Conservation (phyloP, 352 stramenopile genomes). For the Pythium chondricola region DNA sequence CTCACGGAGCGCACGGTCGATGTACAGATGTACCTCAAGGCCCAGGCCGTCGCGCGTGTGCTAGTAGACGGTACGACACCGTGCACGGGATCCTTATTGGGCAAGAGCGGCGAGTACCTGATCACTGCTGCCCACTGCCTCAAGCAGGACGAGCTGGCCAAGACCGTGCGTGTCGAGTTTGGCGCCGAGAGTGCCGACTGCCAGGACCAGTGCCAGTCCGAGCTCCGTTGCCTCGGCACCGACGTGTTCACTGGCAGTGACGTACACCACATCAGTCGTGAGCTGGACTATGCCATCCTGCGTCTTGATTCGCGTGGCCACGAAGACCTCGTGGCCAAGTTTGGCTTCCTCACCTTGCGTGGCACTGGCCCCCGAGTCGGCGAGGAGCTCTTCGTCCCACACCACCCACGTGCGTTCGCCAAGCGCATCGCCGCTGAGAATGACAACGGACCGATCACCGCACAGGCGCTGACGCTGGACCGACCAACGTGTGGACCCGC, state of each 20-base stretch:
- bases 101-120: slow-evolving; percentile 17
- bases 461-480: slow-evolving; percentile 6
- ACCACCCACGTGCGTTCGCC: slow-evolving; percentile 18
- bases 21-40: slow-evolving; percentile 17
- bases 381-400: slow-evolving; percentile 23
- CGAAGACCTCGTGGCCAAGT: slow-evolving; percentile 12
- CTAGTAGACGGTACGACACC: slow-evolving; percentile 22
- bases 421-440: slow-evolving; percentile 13
- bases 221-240: slow-evolving; percentile 14
- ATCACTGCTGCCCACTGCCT: slow-evolving; percentile 27
- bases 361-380: neutral
- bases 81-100: slow-evolving; percentile 17
- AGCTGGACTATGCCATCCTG: slow-evolving; percentile 25
- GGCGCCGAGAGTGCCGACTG: slow-evolving; percentile 20
- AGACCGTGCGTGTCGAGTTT: slow-evolving; percentile 18
- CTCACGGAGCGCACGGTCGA: slow-evolving; percentile 8
- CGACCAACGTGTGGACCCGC: neutral
- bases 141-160: slow-evolving; percentile 7
- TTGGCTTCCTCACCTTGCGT: slow-evolving; percentile 18
- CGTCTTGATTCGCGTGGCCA: slow-evolving; percentile 11
- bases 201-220: slow-evolving; percentile 14
- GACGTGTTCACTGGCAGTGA: slow-evolving; percentile 17
- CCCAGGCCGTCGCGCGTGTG: slow-evolving; percentile 19
- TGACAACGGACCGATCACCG: slow-evolving; percentile 5
- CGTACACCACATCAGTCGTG: slow-evolving; percentile 18